Percentiles rank a stretch among this genome's conserved stretches.
Evolutionary conservation across 805 yeast species (phyloP).

Genomic region (Metschnikowia cubensis): DNA sequence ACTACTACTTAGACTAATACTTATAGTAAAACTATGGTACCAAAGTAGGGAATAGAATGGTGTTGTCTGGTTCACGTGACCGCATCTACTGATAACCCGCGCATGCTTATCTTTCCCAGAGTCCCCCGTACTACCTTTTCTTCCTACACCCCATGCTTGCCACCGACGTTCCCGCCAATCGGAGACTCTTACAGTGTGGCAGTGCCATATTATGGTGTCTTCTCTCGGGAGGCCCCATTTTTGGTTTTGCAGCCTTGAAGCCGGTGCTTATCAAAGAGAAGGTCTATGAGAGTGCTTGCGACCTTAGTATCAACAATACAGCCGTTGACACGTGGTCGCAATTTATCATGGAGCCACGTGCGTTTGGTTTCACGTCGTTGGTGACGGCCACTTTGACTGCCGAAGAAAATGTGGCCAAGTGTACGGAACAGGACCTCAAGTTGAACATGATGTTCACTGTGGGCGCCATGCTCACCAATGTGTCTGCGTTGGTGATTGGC

Average conservation of each 20-base stretch:
- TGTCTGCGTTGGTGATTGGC: constrained; percentile 51
- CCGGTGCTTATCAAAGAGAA: constrained; percentile 49
- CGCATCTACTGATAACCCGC: background rate
- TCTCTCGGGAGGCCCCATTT: constrained; percentile 54
- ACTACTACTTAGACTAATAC: no score
- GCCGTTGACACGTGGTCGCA: constrained; percentile 10
- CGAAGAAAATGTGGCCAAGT: constrained; percentile 35
- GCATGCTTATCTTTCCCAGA: background rate
- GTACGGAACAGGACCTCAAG: constrained; percentile 51
- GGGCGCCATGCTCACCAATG: constrained; percentile 54
- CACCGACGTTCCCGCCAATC: constrained; percentile 11
- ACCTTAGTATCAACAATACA: constrained; percentile 16
- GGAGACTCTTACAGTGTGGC: constrained; percentile 33
- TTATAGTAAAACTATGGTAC: no score
- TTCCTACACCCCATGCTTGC: constrained; percentile 9
- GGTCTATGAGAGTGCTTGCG: constrained; percentile 43
- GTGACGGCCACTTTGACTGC: constrained; percentile 11
- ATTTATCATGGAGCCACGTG: constrained; percentile 11
- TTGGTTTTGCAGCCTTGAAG: constrained; percentile 58
- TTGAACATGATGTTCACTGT: constrained; percentile 57
- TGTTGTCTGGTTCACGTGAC: background rate
- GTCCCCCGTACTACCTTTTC: background rate
- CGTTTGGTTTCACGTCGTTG: constrained; percentile 8
- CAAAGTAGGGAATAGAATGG: no score
- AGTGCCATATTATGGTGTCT: constrained; percentile 55